Evolutionary conservation across 345 rosid genomes (phyloP), one percentile per base, ranked within the genome.

Genomic region (Camelina hispida): DNA sequence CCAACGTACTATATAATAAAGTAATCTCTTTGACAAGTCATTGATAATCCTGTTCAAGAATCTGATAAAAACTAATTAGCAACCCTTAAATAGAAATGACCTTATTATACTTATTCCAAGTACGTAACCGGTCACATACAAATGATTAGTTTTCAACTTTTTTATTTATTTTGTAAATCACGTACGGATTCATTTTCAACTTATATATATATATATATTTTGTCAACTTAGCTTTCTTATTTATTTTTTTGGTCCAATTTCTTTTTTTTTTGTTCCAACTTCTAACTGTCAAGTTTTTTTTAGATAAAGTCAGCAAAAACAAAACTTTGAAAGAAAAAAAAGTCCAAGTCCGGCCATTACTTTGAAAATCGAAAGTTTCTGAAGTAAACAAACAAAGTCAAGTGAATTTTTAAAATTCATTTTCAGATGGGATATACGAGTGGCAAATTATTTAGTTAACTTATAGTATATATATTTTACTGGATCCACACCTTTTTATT

Each of bases 41-140:
- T 46, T n/a, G 43, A 34, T 64, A 15, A 30, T 48, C 48, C 11
- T 11, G 9, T 42, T 63, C 17, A 25, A 25, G 5, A 35, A 64
- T 46, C 2, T 51, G 17, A 67, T 34, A 18, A 9, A 40, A 23
- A 22, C 34, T 17, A 34, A 7, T 48, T 50, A 25, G 25, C 9
- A 63, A 25, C 14, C 15, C 12, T 30, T 6, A n/a, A 51, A 32
- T 37, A 37, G 4, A 35, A 4, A 6, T 34, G 35, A 0, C 35
- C 3, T 32, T 46, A 47, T 62, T 35, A 37, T 35, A 8, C 11
- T 35, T 43, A 18, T 69, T 61, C 50, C 38, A 68, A 32, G n/a
- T n/a, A n/a, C n/a, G n/a, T 68, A 58, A 28, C 15, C 32, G 57
- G 74, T 75, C 64, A 61, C 43, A 7, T 61, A 32, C 64, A 68